Evolutionary conservation across 1,284 basidiomycete genomes (phyloP).

Genomic region (Trichosporon sp.): DNA sequence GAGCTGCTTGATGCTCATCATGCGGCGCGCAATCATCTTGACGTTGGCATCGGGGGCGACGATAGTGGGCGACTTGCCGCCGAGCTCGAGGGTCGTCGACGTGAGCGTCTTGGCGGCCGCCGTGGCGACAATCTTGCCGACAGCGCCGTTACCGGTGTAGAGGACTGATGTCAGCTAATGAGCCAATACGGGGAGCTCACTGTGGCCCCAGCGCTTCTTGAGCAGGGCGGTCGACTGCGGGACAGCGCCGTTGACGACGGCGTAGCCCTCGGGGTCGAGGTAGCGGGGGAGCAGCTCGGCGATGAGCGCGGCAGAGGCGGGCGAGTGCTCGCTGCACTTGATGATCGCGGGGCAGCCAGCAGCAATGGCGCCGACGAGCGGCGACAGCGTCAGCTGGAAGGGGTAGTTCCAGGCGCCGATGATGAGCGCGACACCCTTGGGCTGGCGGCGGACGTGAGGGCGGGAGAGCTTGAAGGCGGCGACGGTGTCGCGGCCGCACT

Average conservation of each 20-base stretch:
- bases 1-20: conserved; percentile 72
- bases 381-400: conserved; percentile 52
- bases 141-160: conserved; percentile 63
- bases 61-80: conserved; percentile 78
- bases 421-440: conserved; percentile 64
- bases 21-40: conserved; percentile 43
- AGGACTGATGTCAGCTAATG: conserved; percentile 52
- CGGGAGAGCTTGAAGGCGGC: conserved; percentile 52
- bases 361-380: conserved; percentile 68
- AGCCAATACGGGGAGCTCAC: conserved; percentile 49
- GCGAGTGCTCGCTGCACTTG: conserved; percentile 77
- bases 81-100: conserved; percentile 70
- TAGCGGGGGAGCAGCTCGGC: conserved; percentile 73
- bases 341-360: conserved; percentile 69
- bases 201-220: conserved; percentile 79
- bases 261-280: conserved; percentile 65
- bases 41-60: conserved; percentile 60
- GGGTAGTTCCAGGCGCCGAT: conserved; percentile 55
- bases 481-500: conserved; percentile 53
- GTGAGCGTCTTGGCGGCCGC: conserved; percentile 84
- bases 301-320: conserved; percentile 61
- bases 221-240: conserved; percentile 71
- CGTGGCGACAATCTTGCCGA: conserved; percentile 69
- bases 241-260: conserved; percentile 69
- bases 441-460: conserved; percentile 64